Conservation (phyloP, 2,329 filamentous ascomycete species). For the Tothia fuscella region DNA sequence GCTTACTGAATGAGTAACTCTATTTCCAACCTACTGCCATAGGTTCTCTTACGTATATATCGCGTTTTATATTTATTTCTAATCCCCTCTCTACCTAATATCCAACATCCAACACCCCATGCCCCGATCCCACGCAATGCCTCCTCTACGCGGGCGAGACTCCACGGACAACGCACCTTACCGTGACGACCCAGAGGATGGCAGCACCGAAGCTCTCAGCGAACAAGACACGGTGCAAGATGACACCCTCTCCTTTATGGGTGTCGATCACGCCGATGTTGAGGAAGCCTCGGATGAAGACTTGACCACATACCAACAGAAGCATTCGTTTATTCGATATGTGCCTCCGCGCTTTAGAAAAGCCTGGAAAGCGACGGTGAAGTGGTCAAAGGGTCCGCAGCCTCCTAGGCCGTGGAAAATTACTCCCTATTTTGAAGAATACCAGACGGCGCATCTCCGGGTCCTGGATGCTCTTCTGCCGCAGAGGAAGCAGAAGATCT, state of each 20-base stretch:
- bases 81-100: neutral
- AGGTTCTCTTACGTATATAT: no score
- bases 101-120: neutral
- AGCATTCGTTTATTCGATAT: constrained; percentile 13
- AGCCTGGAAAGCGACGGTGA: constrained; percentile 27
- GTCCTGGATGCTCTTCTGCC: constrained; percentile 53
- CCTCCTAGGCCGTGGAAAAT: constrained; percentile 38
- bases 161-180: constrained; percentile 6
- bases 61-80: no score
- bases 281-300: neutral
- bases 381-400: constrained; percentile 37
- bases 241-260: constrained; percentile 11
- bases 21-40: no score
- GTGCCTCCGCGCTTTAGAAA: constrained; percentile 43
- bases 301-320: constrained; percentile 9
- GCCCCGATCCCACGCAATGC: neutral
- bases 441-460: constrained; percentile 56
- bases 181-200: constrained; percentile 5
- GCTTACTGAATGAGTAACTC: no score
- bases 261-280: constrained; percentile 1
- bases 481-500: constrained; percentile 44
- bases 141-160: constrained; percentile 2
- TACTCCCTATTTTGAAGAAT: constrained; percentile 44
- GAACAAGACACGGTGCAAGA: constrained; percentile 9
- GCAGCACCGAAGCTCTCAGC: constrained; percentile 6